These are phyloP conservation scores for Cetraspora pellucida DNA, from an alignment of 192 early-diverging fungal species.

Conservation along the genomic window DNA sequence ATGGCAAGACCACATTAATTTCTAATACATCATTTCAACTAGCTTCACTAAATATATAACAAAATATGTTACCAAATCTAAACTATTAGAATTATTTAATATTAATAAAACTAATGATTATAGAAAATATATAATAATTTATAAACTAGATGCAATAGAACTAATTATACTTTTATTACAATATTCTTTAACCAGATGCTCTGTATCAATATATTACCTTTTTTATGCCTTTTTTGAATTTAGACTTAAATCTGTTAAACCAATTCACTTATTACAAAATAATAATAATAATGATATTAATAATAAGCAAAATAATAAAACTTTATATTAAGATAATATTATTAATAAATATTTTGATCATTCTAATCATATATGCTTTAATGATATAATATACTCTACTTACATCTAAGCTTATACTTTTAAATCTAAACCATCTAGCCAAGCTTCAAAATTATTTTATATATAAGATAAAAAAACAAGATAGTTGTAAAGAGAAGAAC, in stretches of 20 bases:
- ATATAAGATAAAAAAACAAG: neutral
- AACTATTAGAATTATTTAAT: neutral
- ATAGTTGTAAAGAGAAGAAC: neutral
- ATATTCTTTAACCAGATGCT: too few species aligned
- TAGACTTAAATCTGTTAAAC: neutral
- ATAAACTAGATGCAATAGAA: neutral
- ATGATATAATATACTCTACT: neutral
- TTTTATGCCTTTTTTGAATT: too few species aligned
- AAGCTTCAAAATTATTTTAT: too few species aligned
- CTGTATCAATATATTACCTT: neutral
- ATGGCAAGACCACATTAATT: too few species aligned
- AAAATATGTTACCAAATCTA: too few species aligned
- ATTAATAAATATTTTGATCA: conserved; percentile 1
- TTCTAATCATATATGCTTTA: neutral
- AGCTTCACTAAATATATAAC: too few species aligned
- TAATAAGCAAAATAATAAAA: neutral
- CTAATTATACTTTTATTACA: neutral
- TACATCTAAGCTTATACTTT: neutral
- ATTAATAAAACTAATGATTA: neutral
- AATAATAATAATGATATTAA: too few species aligned
- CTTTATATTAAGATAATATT: neutral
- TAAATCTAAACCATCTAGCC: neutral
- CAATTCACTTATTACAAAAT: neutral
- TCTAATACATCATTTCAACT: too few species aligned
- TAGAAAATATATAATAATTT: neutral